Base-by-base conservation (phyloP, 768 basidiomycete genomes). In the Rossbeevera mucosa region DNA sequence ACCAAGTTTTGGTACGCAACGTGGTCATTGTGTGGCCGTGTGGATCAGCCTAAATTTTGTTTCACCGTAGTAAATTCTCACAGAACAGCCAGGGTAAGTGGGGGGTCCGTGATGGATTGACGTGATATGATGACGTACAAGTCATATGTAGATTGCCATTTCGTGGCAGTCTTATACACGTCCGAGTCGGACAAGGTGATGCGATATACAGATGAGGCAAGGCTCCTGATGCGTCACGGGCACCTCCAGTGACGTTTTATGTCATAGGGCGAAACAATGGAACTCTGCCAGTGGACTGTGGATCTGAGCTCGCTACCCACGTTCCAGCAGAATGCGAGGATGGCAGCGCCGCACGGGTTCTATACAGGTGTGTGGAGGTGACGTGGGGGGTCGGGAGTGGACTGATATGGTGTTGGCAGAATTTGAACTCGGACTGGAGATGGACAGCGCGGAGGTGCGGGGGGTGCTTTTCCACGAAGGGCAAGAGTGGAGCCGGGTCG, bases 211-310 rank as follows among this genome's bases (percentile, higher is more conserved):
- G 91, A 93, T 64, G 91, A 93, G 73, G 78, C 73, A 59, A 63
- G 71, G 42, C 20, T 26, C 20, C 12, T 61, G 60, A 59, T 45
- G 54, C 50, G 56, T 54, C 54, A 54, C 51, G 53, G 28, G 47
- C 36, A 40, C 7, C 43, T 43, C 21, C 22, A 51, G 22, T 71
- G 62, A 70, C 65, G 54, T 54, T 55, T 57, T 61, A 43, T 58
- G 50, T 51, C 47, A 52, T 55, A 79, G 77, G 87, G 87, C 25
- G 87, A 87, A 62, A 83, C 80, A 4, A 72, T 65, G 54, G 87
- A 90, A 64, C 70, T 90, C 44, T 90, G 88, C 73, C 85, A 87
- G 71, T 93, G 91, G 91, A 91, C 86, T 9, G 90, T 93, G 29
- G 86, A 93, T 68, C 76, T 93, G 47, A 80, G 81, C 40, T 77